Base-by-base conservation (phyloP, 495 filamentous ascomycete genomes). In the Mycothermus thermophilus region DNA sequence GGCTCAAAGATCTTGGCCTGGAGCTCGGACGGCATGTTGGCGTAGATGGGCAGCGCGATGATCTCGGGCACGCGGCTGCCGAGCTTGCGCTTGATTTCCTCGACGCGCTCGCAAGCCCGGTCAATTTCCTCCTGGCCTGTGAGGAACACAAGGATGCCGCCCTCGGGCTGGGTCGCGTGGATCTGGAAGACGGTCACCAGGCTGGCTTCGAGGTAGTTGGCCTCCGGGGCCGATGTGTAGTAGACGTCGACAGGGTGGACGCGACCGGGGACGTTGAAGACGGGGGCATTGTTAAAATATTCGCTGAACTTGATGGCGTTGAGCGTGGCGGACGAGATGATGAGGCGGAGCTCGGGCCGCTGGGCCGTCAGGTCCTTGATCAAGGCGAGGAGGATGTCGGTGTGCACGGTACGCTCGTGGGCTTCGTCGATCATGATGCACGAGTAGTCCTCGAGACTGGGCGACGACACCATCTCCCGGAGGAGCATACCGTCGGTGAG, bases 401-500 rank as follows among this genome's bases (percentile, higher is more conserved):
- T 94, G 27, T 81, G 74, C 8, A 96, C 67, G 0, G 83, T 94
- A 43, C 90, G 68, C 52, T 97, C 90, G 70, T 97, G 90, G 12
- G 92, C 90, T 53, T 97, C 90, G 50, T 97, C 90, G 41, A 97
- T 88, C 80, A 97, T 94, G 42, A 97, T 50, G 3, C 79, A 82
- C 1, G 83, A 79, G 50, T 96, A 96, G n/a, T 71, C 74, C 8
- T 77, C 68, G 8, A 96, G 59, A 36, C 84, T 79, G 0, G 92
- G 88, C 52, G 94, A 86, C 1, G 83, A 86, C 45, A 95, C 70
- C 42, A 95, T 79, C 50, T 95, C 88, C 49, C 87, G 71, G 13
- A 96, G 64, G 27, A 96, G 66, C 86, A 96, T 95, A 41, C 90
- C 90, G 52, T 97, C 90, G 2, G 90, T 97, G 85, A 94, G 93